Base-by-base conservation (phyloP, 805 yeast genomes). In the Wickerhamiella dianesei region DNA sequence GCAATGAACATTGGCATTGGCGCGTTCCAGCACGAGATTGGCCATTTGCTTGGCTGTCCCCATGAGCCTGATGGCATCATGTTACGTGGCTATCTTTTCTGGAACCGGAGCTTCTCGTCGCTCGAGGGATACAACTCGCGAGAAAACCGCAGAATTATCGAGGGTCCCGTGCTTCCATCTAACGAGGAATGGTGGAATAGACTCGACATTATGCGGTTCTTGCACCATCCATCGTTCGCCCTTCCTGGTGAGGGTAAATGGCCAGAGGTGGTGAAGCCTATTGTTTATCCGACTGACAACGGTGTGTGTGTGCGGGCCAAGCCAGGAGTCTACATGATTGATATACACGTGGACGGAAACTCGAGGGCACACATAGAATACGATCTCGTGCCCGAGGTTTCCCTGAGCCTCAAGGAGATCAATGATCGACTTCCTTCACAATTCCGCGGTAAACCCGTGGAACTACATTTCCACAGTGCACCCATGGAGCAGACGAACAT, bases 11-110 rank as follows among this genome's bases (percentile, higher is more conserved):
- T 89, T 35, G 84, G 96, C 1, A 60, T 84, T 56, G 97, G 98
- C 41, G 96, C 97, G 0, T 88, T 87, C 56, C 72, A 88, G 81
- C 97, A 89, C 63, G 97, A 89, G 60, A 80, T 89, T 44, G 97
- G 98, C 1, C 97, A 89, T 61, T 66, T 77, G 21, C 68, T 89
- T 39, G 95, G 96, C 0, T 82, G 89, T 53, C 96, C 97, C 0
- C 97, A 89, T 64, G 92, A 87, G 62, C 82, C 79, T 13, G 68
- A 72, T 53, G 97, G 97, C 17, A 82, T 89, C 21, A 92, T 89
- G 97, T 65, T 86, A 36, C 71, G 96, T 48, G 95, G 82, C 48
- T 92, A 88, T 60, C 70, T 79, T 18, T 76, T 80, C 49, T 75
- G 86, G 71, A 82, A 87, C 62, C 71, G 97, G 48, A 76, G 85